Conservation (phyloP, 2,329 filamentous ascomycete species). For the Calonectria fujianensis region DNA sequence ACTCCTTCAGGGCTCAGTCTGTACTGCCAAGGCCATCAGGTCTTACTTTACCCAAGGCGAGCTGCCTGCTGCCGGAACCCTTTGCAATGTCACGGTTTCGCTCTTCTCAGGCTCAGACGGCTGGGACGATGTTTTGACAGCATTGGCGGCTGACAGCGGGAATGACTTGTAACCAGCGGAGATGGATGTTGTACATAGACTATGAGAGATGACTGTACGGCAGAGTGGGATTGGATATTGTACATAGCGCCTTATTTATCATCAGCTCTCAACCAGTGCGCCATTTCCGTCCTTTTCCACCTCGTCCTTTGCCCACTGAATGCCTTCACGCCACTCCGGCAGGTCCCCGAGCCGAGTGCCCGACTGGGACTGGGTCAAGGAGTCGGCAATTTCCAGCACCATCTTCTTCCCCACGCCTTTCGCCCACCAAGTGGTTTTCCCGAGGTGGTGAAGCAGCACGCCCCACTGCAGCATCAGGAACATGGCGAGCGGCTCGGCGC, state of each 20-base stretch:
- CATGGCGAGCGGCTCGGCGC: conserved; percentile 59
- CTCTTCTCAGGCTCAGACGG: conserved; percentile 42
- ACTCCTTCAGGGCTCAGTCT: conserved; percentile 44
- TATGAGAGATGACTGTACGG: neutral
- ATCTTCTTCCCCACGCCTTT: conserved; percentile 49
- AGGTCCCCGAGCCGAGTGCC: conserved; percentile 33
- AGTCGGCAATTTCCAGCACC: conserved; percentile 49
- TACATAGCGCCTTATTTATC: neutral
- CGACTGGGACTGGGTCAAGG: conserved; percentile 5
- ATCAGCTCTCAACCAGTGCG: conserved; percentile 2
- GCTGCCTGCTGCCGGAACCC: conserved; percentile 40
- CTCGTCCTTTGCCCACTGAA: conserved; percentile 49
- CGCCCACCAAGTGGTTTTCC: conserved; percentile 52
- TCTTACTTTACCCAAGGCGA: conserved; percentile 47
- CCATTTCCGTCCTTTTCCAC: conserved; percentile 37
- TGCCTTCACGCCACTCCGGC: conserved; percentile 47
- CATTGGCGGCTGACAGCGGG: neutral
- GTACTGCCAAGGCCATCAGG: conserved; percentile 38
- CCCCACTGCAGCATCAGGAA: conserved; percentile 63
- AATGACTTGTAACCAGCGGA: neutral
- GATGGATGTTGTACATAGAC: neutral
- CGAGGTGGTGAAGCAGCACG: conserved; percentile 56
- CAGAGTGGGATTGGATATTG: conserved; percentile 16
- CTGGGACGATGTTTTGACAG: conserved; percentile 41
- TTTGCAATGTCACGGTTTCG: conserved; percentile 40